A percentile compares a stretch with the other conserved stretches of the same genome.
phyloP scores from a whole-genome alignment of 768 basidiomycete genomes.

The Mycena amicta region DNA sequence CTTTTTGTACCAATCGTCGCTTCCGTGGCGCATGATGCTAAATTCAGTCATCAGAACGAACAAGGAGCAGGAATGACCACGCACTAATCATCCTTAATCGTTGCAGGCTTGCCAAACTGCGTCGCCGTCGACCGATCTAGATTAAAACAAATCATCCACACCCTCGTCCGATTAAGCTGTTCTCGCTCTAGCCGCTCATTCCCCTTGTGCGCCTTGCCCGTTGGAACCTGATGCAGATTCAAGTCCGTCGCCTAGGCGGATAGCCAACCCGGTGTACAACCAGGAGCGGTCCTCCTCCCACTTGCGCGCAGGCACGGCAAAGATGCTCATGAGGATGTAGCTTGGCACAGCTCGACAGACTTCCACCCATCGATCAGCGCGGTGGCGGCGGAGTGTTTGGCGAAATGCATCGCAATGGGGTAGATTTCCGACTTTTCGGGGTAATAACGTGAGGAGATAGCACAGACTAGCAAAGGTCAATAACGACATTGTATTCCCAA shows the following conservation, averaged over 20 bases:
- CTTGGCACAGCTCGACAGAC: constrained; percentile 88
- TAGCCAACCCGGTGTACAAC: constrained; percentile 86
- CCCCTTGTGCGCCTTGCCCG: constrained; percentile 49
- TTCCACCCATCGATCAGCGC: constrained; percentile 82
- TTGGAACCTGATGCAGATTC: constrained; percentile 74
- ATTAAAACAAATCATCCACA: constrained; percentile 91
- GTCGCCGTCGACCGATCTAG: constrained; percentile 86
- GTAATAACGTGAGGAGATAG: constrained; percentile 83
- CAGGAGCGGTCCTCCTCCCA: constrained; percentile 94
- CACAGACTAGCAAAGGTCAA: constrained; percentile 59
- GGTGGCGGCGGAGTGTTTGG: constrained; percentile 79
- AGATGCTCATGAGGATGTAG: constrained; percentile 89
- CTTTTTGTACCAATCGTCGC: constrained; percentile 70
- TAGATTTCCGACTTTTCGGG: constrained; percentile 81
- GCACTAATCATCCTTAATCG: constrained; percentile 83
- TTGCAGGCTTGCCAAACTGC: constrained; percentile 88
- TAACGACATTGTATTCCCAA: background rate
- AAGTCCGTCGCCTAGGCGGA: constrained; percentile 91
- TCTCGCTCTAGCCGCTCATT: constrained; percentile 81
- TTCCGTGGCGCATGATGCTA: constrained; percentile 69
- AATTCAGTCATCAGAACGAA: background rate
- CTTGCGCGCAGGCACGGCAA: constrained; percentile 73
- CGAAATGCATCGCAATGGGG: constrained; percentile 87
- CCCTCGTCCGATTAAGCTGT: constrained; percentile 80
- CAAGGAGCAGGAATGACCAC: constrained; percentile 25